Conservation (phyloP, 148 eudicot genomes). For the Spergularia bocconei region DNA sequence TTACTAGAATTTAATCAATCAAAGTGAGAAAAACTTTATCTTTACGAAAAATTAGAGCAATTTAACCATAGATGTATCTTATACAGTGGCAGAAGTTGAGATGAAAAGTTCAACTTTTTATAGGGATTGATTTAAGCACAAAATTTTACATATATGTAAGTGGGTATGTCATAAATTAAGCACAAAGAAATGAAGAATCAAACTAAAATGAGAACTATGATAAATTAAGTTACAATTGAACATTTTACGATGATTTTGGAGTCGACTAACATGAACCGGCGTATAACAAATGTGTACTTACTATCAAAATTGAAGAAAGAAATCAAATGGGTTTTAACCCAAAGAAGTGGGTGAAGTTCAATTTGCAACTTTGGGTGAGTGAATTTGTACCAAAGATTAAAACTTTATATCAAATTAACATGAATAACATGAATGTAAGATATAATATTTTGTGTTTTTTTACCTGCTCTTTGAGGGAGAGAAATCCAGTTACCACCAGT, state of each 20-base stretch:
- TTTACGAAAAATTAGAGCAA: not conserved
- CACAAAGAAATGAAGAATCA: too few species aligned
- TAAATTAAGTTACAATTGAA: not conserved
- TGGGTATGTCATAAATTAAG: not conserved
- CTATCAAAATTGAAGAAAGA: too few species aligned
- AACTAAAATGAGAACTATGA: not conserved
- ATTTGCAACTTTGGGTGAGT: too few species aligned
- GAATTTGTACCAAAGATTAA: not conserved
- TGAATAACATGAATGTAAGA: too few species aligned
- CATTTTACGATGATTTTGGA: not conserved
- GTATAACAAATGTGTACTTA: too few species aligned
- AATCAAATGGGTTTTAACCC: too few species aligned
- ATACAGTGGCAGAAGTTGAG: not conserved
- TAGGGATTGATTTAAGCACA: not conserved
- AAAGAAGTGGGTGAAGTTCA: too few species aligned
- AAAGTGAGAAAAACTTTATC: not conserved
- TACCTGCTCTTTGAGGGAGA: slow-evolving; percentile 64
- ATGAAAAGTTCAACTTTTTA: not conserved
- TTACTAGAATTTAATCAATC: too few species aligned
- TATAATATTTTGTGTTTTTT: too few species aligned
- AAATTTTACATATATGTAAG: too few species aligned
- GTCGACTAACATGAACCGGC: too few species aligned
- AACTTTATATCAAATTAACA: not conserved
- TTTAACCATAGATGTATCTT: slow-evolving; percentile 4
- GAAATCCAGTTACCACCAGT: slow-evolving; percentile 78